Evolutionary conservation across 257 asterid species (phyloP).

Genomic region (Mitragyna speciosa): DNA sequence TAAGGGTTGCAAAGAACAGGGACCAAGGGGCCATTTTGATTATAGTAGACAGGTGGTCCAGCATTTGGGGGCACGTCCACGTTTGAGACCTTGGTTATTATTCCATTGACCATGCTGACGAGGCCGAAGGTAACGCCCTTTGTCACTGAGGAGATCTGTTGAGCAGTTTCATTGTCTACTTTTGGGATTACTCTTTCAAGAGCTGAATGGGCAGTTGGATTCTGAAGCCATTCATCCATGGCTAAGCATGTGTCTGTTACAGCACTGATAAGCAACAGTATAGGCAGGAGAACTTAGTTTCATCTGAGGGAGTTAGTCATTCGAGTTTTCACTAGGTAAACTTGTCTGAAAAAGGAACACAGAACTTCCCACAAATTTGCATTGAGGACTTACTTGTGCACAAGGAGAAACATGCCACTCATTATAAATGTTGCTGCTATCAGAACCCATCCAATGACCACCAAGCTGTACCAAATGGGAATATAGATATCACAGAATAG

Average conservation of each 20-base stretch:
- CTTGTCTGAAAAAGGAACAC: too few species aligned
- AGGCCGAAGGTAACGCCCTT: constrained; percentile 28
- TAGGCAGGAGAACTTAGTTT: background rate
- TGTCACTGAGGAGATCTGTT: constrained; percentile 26
- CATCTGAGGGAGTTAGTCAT: too few species aligned
- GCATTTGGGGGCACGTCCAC: constrained; percentile 30
- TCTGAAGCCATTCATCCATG: constrained; percentile 41
- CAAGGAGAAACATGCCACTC: constrained; percentile 37
- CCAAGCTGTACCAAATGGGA: constrained; percentile 27
- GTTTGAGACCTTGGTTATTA: constrained; percentile 35
- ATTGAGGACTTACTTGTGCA: constrained; percentile 32
- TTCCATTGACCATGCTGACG: constrained; percentile 25
- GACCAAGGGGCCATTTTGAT: constrained; percentile 40
- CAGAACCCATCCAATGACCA: constrained; percentile 41
- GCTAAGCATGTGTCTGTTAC: constrained; percentile 44
- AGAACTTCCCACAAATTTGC: too few species aligned
- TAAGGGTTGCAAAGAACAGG: constrained; percentile 44
- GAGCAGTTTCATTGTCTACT: constrained; percentile 27
- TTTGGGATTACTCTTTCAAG: constrained; percentile 37
- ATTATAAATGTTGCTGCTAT: constrained; percentile 34
- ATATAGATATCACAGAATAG: background rate
- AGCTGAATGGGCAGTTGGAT: constrained; percentile 37
- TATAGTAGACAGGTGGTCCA: constrained; percentile 27
- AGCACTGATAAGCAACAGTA: constrained; percentile 20
- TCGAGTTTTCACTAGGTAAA: too few species aligned